Evolutionary conservation across 2,329 filamentous ascomycete species (phyloP).

Genomic region (Penicillium sp.): DNA sequence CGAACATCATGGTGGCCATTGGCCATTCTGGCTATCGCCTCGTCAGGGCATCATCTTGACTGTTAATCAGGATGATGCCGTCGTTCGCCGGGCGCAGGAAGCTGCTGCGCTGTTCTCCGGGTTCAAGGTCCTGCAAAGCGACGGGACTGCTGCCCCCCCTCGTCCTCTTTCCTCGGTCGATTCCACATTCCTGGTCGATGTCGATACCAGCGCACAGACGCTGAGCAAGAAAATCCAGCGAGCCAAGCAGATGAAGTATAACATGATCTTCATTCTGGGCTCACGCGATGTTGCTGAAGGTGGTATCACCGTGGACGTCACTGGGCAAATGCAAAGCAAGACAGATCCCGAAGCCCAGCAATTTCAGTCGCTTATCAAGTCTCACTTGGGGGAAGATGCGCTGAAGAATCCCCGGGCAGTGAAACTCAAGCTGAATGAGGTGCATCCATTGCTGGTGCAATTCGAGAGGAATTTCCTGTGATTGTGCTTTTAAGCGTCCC

Average conservation of each 20-base stretch:
- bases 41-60: slow-evolving; percentile 74
- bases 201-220: slow-evolving; percentile 65
- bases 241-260: slow-evolving; percentile 72
- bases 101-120: slow-evolving; percentile 54
- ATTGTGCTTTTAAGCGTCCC: slow-evolving; percentile 3
- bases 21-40: slow-evolving; percentile 88
- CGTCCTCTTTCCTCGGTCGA: slow-evolving; percentile 50
- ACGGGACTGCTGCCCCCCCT: slow-evolving; percentile 28
- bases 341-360: slow-evolving; percentile 30
- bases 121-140: slow-evolving; percentile 33
- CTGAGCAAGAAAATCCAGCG: slow-evolving; percentile 70
- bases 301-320: slow-evolving; percentile 52
- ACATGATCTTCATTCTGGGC: slow-evolving; percentile 73
- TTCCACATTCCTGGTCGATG: slow-evolving; percentile 68
- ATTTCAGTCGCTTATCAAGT: slow-evolving; percentile 30
- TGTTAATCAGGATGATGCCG: slow-evolving; percentile 58
- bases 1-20: slow-evolving; percentile 76
- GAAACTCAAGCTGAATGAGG: slow-evolving; percentile 39
- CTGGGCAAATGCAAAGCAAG: slow-evolving; percentile 46
- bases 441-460: slow-evolving; percentile 39
- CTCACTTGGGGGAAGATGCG: slow-evolving; percentile 28
- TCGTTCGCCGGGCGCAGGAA: slow-evolving; percentile 51
- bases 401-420: slow-evolving; percentile 38
- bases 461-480: slow-evolving; percentile 42
- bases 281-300: slow-evolving; percentile 61